Evolutionary conservation across 2,329 filamentous ascomycete species (phyloP), one percentile per base, ranked within the genome.

Genomic region (Botrytis galanthina): DNA sequence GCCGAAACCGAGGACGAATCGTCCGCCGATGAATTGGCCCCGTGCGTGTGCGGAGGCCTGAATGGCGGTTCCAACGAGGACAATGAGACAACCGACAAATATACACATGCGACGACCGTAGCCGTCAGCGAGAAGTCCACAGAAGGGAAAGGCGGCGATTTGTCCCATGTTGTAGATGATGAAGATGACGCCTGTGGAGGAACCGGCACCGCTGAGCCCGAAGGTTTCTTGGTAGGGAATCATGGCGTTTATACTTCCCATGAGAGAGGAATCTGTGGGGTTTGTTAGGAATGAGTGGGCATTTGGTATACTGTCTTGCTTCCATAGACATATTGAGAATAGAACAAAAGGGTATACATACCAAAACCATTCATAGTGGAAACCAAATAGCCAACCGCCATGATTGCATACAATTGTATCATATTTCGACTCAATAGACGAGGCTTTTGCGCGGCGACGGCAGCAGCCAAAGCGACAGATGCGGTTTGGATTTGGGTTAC

Each of bases 1-100:
- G 57, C 89, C 89, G 73, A 88, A 87, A 10, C 87, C 87, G 32
- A 88, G 83, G 37, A 88, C 77, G 78, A 88, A 88, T 37, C 87
- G 83, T 9, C 87, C 86, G 12, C 82, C 87, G 80, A 90, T 87
- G 80, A 91, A 90, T 74, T 86, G 84, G 16, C 81, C 82, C 2
- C 84, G 82, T 62, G 82, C 83, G 68, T 83, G 78, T 48, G 85
- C 83, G 16, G 86, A 83, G 5, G 83, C 83, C 78, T 87, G 85
- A 39, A 89, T 44, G 8, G 61, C 61, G 39, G 61, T 63, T 42
- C 61, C 61, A 18, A 63, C 8, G 6, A 63, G 37, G 0, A 63
- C 61, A 4, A 63, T 63, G 18, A 63, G 14, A 14, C 61, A 63
- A 0, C 61, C 61, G 26, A 63, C 14, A n/a, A 63, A 63, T 29